Percentiles rank a stretch among this genome's conserved stretches.
Conservation (phyloP, 306 rosid species). For the Myrica gale region DNA sequence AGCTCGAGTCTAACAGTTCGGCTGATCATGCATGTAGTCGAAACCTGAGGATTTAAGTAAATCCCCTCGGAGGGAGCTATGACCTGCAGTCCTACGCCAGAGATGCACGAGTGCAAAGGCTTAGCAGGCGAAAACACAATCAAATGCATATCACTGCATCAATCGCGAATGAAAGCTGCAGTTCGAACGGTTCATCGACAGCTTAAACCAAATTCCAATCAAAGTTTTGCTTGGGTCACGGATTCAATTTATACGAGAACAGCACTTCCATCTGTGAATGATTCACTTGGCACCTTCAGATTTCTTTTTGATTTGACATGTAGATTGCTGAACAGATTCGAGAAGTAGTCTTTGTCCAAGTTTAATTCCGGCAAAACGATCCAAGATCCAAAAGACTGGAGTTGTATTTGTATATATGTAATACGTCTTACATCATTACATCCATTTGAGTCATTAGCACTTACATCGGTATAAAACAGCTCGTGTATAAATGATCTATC, state of each 20-base stretch:
- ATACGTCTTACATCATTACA: slow-evolving; percentile 20
- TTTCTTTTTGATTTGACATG: not conserved
- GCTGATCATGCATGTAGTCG: no score
- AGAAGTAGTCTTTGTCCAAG: not conserved
- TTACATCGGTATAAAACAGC: not conserved
- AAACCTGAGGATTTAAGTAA: no score
- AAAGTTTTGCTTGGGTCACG: not conserved
- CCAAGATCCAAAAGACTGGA: not conserved
- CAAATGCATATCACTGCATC: not conserved
- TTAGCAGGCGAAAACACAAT: not conserved
- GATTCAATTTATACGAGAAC: not conserved
- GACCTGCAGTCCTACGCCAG: no score
- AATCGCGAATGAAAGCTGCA: not conserved
- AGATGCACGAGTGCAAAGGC: not conserved
- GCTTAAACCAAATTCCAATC: not conserved
- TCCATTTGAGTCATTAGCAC: not conserved
- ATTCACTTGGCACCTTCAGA: no score
- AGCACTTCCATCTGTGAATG: not conserved
- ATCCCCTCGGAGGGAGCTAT: no score
- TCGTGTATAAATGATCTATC: not conserved
- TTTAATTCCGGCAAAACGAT: not conserved
- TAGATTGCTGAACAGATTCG: not conserved
- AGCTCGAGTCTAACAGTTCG: no score
- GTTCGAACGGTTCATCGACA: not conserved
- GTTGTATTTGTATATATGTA: not conserved